These are phyloP conservation scores for Kluyveromyces sp. DNA, from an alignment of 1,139 yeast genomes.

Conservation along the genomic window DNA sequence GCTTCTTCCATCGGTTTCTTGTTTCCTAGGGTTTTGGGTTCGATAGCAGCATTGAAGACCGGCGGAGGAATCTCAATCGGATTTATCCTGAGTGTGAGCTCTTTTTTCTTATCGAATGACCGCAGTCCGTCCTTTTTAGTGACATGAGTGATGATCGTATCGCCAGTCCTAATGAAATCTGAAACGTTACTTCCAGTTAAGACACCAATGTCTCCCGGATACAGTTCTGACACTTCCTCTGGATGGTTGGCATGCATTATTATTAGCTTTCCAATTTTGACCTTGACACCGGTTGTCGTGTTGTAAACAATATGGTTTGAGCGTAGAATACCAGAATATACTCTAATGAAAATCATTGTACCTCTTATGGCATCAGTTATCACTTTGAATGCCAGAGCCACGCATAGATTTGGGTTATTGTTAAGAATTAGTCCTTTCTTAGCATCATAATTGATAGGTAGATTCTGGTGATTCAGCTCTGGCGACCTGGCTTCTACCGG, in stretches of 20 bases:
- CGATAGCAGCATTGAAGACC: slow-evolving; percentile 78
- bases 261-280: slow-evolving; percentile 60
- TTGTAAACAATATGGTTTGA: slow-evolving; percentile 59
- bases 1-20: slow-evolving; percentile 62
- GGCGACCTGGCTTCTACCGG: slow-evolving; percentile 64
- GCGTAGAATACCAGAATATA: slow-evolving; percentile 71
- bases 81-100: slow-evolving; percentile 48
- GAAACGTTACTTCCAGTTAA: slow-evolving; percentile 36
- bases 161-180: slow-evolving; percentile 77
- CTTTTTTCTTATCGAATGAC: slow-evolving; percentile 35
- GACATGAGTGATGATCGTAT: slow-evolving; percentile 62
- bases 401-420: slow-evolving; percentile 49
- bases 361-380: slow-evolving; percentile 81
- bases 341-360: slow-evolving; percentile 76
- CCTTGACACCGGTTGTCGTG: slow-evolving; percentile 60
- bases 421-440: slow-evolving; percentile 47
- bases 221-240: slow-evolving; percentile 54
- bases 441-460: slow-evolving; percentile 37
- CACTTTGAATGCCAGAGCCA: slow-evolving; percentile 90
- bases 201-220: slow-evolving; percentile 87
- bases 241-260: slow-evolving; percentile 88
- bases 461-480: slow-evolving; percentile 36
- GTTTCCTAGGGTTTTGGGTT: slow-evolving; percentile 81
- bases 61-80: slow-evolving; percentile 90
- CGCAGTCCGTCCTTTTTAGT: slow-evolving; percentile 44